Evolutionary conservation across 2,329 filamentous ascomycete genomes (phyloP).

Genomic region (Pyricularia pennisetigena): DNA sequence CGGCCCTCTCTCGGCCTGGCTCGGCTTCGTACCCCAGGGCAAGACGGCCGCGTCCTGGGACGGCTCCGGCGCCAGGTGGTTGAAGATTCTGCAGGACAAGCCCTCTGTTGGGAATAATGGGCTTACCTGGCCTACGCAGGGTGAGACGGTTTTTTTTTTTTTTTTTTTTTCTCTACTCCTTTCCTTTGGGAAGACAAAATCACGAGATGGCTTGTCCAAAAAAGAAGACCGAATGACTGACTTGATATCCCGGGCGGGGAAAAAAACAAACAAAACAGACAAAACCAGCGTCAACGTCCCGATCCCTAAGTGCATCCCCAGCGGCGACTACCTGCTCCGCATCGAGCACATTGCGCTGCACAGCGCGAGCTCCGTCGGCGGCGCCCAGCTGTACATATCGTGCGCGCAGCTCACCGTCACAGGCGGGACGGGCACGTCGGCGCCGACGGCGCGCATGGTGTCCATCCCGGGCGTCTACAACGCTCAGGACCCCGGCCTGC

Average conservation of each 20-base stretch:
- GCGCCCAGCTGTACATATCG: slow-evolving; percentile 23
- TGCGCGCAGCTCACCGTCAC: slow-evolving; percentile 19
- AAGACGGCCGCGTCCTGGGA: slow-evolving; percentile 25
- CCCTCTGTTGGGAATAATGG: slow-evolving; percentile 20
- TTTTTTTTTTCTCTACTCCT: too few relatives aligned
- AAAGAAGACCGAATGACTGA: neutral
- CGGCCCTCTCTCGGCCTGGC: slow-evolving; percentile 28
- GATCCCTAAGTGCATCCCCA: slow-evolving; percentile 21
- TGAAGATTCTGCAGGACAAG: slow-evolving; percentile 31
- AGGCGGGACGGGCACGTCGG: slow-evolving; percentile 14
- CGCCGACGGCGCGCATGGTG: slow-evolving; percentile 11
- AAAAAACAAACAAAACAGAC: slow-evolving; percentile 9
- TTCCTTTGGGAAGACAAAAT: neutral
- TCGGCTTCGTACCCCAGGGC: slow-evolving; percentile 27
- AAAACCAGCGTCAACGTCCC: slow-evolving; percentile 15
- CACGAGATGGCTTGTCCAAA: too few relatives aligned
- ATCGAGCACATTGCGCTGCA: slow-evolving; percentile 26
- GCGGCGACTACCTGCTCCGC: slow-evolving; percentile 25
- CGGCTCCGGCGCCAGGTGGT: slow-evolving; percentile 28
- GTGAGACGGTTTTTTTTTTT: slow-evolving; percentile 12
- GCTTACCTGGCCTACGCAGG: slow-evolving; percentile 26
- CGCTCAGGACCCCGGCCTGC: slow-evolving; percentile 16
- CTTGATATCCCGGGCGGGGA: neutral
- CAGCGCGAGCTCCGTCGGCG: slow-evolving; percentile 17
- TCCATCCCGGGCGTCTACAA: slow-evolving; percentile 21